These are phyloP conservation scores for Exutisphaerella laricina DNA, from an alignment of 2,329 filamentous ascomycete species.

Conservation along the genomic window DNA sequence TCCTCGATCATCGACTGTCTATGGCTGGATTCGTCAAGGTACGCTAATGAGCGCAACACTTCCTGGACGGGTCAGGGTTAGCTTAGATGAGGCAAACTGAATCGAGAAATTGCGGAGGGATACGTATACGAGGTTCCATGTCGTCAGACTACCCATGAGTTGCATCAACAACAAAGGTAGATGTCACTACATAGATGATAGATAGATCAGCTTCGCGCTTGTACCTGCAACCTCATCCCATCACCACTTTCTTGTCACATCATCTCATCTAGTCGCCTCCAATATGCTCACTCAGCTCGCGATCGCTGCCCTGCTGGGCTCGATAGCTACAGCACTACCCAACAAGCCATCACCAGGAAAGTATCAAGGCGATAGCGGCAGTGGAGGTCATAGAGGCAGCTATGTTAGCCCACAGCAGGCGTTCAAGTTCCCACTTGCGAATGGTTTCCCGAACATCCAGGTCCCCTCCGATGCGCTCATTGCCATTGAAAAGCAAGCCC, in stretches of 20 bases:
- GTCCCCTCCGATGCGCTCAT: slow-evolving; percentile 48
- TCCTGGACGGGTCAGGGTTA: too few relatives aligned
- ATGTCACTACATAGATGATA: not conserved
- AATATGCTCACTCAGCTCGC: slow-evolving; percentile 7
- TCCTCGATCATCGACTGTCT: too few relatives aligned
- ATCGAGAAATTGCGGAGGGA: too few relatives aligned
- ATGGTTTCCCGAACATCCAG: slow-evolving; percentile 57
- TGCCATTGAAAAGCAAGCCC: slow-evolving; percentile 52
- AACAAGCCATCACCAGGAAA: not conserved
- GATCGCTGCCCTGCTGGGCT: slow-evolving; percentile 5
- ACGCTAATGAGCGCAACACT: too few relatives aligned
- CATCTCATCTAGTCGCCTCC: not conserved
- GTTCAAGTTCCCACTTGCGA: slow-evolving; percentile 39
- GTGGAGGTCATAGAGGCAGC: too few relatives aligned
- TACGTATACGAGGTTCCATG: not conserved
- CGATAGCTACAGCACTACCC: slow-evolving; percentile 1
- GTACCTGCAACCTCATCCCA: not conserved
- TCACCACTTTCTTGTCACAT: not conserved
- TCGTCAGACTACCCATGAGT: not conserved
- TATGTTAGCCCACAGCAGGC: slow-evolving; percentile 2
- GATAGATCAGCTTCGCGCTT: too few relatives aligned
- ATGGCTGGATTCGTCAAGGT: too few relatives aligned
- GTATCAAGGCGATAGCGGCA: not conserved
- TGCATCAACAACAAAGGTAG: not conserved
- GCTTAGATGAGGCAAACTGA: too few relatives aligned